Evolutionary conservation across 75 land plant genomes (phyloP), one percentile per base, ranked within the genome.

Genomic region (Sequoia sempervirens): DNA sequence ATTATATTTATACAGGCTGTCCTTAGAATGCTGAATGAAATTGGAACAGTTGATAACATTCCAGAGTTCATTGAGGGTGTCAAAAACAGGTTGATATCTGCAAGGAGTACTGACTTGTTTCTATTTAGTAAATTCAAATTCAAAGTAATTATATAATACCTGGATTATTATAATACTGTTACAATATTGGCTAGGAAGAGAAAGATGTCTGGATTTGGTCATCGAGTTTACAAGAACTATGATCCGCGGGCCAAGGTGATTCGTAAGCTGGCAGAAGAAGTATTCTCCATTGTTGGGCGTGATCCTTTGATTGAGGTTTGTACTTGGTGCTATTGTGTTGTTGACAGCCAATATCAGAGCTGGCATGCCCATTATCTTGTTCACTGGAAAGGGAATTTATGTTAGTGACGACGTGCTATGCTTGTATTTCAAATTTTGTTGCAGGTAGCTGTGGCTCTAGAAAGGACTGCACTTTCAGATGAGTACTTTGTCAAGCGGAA

Each of bases 191-290:
- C 14, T 86, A 98, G 99, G 90, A 98, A 95, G 91, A 83, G 97
- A 61, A 98, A 98, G 85, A 96, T 98, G 96, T 98, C 99, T 26
- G 99, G 99, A 54, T 98, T 98, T 89, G 98, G 99, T 43, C 99
- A 98, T 86, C 96, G 99, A 32, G 99, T 98, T 15, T 96, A 98
- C 90, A 98, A 98, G 85, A 98, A 98, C 64, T 98, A 98, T 81
- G 98, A 98, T 86, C 99, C 99, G 14, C 96, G 99, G 73, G 99
- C 99, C 32, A 97, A 96, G 84, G 98, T 87, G 64, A 96, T 98
- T 45, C 88, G 89, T 74, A 95, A 93, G 30, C 90, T 98, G 84
- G 96, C 99, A 40, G 99, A 98, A 80, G 99, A 98, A 87, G 99
- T 98, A 32, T 98, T 98, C 86, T 91, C 98, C 50, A 96, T 98